Conservation (phyloP, 83 land plant species). For the Picea abies region DNA sequence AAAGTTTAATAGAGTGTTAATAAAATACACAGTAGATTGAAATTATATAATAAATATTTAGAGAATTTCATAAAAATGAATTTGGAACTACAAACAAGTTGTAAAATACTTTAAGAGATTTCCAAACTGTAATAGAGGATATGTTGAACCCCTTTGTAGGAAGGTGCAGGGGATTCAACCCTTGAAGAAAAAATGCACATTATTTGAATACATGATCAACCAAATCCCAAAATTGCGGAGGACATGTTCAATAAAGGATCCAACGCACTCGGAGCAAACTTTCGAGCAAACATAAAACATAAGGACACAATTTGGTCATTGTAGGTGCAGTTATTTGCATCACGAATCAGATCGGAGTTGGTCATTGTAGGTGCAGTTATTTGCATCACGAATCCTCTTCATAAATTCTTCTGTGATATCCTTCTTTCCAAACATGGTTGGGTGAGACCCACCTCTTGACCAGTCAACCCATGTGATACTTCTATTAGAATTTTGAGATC, state of each 20-base stretch:
- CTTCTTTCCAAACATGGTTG: conserved; percentile 43
- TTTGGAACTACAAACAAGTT: neutral
- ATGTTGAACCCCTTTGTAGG: neutral
- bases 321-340: too few relatives aligned
- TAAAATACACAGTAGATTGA: too few relatives aligned
- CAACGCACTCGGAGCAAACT: conserved; percentile 7
- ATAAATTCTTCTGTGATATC: conserved; percentile 51
- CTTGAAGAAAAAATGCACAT: neutral
- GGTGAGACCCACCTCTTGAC: conserved; percentile 76
- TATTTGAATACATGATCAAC: neutral
- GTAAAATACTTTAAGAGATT: neutral
- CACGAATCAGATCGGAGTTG: too few relatives aligned
- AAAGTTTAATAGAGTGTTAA: too few relatives aligned
- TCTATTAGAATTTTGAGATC: conserved; percentile 41
- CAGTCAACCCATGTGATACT: conserved; percentile 80
- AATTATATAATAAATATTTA: too few relatives aligned
- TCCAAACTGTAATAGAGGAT: neutral
- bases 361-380: conserved; percentile 47
- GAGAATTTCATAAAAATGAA: neutral
- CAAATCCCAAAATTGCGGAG: neutral
- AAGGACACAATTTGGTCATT: neutral
- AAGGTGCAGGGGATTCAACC: neutral
- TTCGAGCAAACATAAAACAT: conserved; percentile 8
- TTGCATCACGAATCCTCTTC: conserved; percentile 36
- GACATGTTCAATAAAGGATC: conserved; percentile 1